A percentile compares a stretch with the other conserved stretches of the same genome.
Conservation (phyloP, 352 stramenopile genomes). For the Pythium inflatum region DNA sequence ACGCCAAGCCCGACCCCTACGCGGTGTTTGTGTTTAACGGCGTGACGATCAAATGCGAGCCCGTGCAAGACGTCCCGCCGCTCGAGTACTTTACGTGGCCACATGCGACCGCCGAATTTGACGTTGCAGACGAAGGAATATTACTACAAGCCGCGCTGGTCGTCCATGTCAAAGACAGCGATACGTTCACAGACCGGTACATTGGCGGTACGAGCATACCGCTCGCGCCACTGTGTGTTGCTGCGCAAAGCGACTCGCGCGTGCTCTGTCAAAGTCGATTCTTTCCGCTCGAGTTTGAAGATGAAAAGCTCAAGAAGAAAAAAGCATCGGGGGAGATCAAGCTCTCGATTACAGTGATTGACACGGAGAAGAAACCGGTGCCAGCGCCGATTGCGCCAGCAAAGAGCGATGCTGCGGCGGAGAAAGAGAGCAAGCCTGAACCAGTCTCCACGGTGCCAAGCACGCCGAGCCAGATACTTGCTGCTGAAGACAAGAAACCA, state of each 20-base stretch:
- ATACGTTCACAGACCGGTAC: constrained; percentile 51
- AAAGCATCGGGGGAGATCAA: constrained; percentile 41
- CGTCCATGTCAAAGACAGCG: constrained; percentile 56
- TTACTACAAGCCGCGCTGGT: constrained; percentile 29
- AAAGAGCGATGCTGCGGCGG: background rate
- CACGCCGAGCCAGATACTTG: background rate
- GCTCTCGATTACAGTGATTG: constrained; percentile 49
- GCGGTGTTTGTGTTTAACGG: constrained; percentile 42
- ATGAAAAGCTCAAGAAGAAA: constrained; percentile 54
- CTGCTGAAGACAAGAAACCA: background rate
- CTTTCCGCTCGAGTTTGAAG: constrained; percentile 46
- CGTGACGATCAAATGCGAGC: constrained; percentile 35
- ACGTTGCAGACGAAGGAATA: constrained; percentile 24
- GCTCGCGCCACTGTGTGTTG: constrained; percentile 30
- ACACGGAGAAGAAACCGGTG: constrained; percentile 25
- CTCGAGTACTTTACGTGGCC: constrained; percentile 52
- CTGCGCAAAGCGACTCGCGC: constrained; percentile 5
- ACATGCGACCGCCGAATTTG: constrained; percentile 47
- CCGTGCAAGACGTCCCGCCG: constrained; percentile 49
- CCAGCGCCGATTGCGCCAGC: background rate
- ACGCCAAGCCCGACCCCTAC: constrained; percentile 55
- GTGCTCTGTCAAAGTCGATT: constrained; percentile 39
- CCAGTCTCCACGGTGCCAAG: background rate
- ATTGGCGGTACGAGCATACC: constrained; percentile 49
- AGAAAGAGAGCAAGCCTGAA: background rate